A percentile compares a stretch with the other conserved stretches of the same genome.
phyloP scores from a whole-genome alignment of 768 basidiomycete species.

The Dacryopinax primogenitus region DNA sequence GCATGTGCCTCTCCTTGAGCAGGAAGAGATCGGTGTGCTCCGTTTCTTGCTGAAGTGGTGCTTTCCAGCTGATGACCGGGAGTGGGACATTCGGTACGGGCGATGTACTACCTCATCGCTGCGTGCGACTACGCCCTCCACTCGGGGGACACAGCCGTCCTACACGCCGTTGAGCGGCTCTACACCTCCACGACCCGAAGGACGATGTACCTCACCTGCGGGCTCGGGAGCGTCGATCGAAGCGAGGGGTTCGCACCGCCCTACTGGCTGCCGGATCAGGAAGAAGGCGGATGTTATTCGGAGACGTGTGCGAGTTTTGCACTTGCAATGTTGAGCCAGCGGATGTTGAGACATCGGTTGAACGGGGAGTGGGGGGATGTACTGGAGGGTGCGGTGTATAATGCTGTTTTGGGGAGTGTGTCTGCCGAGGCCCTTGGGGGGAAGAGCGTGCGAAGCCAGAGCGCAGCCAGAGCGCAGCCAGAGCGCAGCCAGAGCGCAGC shows the following conservation, averaged over 20 bases:
- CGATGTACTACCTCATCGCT: constrained; percentile 3
- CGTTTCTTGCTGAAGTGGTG: not conserved
- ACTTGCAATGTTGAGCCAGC: constrained; percentile 19
- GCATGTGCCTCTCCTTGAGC: not conserved
- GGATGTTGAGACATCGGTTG: constrained; percentile 16
- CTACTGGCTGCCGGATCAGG: not conserved
- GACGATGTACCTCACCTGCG: not conserved
- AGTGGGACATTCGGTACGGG: not conserved
- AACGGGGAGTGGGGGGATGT: constrained; percentile 15
- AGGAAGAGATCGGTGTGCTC: not conserved
- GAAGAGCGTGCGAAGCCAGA: not conserved
- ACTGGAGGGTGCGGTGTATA: constrained; percentile 18
- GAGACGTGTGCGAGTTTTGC: constrained; percentile 20
- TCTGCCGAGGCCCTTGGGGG: constrained; percentile 8
- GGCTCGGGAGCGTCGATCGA: not conserved
- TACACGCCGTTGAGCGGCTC: not conserved
- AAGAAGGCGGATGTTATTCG: constrained; percentile 12
- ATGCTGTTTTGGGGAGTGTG: constrained; percentile 19
- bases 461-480: not conserved
- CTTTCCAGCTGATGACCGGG: not conserved
- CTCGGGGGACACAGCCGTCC: not conserved
- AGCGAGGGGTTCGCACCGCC: not conserved
- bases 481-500: constrained; percentile 8
- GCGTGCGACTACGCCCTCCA: not conserved
- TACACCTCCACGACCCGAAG: not conserved